phyloP scores from a whole-genome alignment of 257 asterid genomes.

The Fraxinus excelsior region DNA sequence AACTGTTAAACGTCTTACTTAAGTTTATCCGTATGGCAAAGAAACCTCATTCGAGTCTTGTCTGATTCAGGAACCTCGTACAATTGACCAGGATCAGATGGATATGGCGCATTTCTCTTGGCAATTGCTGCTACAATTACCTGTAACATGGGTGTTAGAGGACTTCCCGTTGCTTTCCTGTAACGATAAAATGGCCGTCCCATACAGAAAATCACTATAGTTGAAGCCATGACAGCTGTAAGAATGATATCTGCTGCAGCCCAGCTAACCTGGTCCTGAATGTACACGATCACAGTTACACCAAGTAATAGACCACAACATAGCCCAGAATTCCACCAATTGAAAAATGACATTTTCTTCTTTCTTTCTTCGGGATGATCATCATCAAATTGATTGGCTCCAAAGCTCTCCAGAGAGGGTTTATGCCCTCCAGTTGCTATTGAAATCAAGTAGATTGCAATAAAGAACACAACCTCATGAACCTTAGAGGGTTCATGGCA shows the following conservation, averaged over 20 bases:
- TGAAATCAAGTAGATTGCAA: conserved; percentile 77
- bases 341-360: conserved; percentile 80
- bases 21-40: conserved; percentile 66
- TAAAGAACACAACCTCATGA: conserved; percentile 66
- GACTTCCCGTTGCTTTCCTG: conserved; percentile 66
- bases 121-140: conserved; percentile 67
- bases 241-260: conserved; percentile 68
- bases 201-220: conserved; percentile 38
- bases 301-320: conserved; percentile 71
- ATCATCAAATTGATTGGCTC: conserved; percentile 95
- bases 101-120: conserved; percentile 56
- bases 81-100: conserved; percentile 44
- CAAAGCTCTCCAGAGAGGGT: conserved; percentile 92
- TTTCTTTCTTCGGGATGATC: conserved; percentile 64
- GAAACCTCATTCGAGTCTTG: conserved; percentile 48
- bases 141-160: conserved; percentile 64
- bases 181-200: conserved; percentile 74
- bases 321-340: conserved; percentile 88
- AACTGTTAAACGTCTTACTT: conserved; percentile 34
- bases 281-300: conserved; percentile 63
- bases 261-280: conserved; percentile 76
- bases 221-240: conserved; percentile 54
- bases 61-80: conserved; percentile 58
- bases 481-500: conserved; percentile 40
- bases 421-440: conserved; percentile 88